These are phyloP conservation scores for Lepidium aucheri DNA, from an alignment of 345 rosid species.

Conservation along the genomic window DNA sequence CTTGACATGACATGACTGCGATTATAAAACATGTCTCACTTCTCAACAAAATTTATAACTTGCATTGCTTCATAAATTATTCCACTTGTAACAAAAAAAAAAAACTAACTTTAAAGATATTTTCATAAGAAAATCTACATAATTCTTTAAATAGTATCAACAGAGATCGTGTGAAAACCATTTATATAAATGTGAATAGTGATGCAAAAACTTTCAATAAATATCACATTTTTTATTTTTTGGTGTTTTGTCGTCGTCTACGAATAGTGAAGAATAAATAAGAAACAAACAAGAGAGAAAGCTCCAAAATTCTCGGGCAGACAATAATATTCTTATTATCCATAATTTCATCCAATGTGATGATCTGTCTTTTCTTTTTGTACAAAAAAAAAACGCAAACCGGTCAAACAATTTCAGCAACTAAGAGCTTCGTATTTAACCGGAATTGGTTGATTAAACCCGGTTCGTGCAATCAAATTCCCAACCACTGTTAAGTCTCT, in stretches of 20 bases:
- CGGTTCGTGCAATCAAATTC: slow-evolving; percentile 63
- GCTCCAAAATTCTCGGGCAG: slow-evolving; percentile 28
- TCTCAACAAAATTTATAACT: not conserved
- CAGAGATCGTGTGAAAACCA: slow-evolving; percentile 25
- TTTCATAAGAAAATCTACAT: not conserved
- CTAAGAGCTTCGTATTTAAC: slow-evolving; percentile 85
- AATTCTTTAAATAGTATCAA: slow-evolving; percentile 4
- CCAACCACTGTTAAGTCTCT: slow-evolving; percentile 78
- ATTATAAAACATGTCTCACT: not conserved
- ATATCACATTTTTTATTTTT: not conserved
- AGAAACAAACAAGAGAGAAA: slow-evolving; percentile 21
- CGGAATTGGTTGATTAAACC: slow-evolving; percentile 70
- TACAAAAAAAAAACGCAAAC: not conserved
- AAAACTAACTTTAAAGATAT: not conserved
- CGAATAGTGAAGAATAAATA: not conserved
- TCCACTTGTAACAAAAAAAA: slow-evolving; percentile 18
- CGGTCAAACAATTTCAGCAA: slow-evolving; percentile 39
- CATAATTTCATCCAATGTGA: slow-evolving; percentile 28
- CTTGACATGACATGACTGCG: not conserved
- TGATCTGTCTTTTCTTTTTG: slow-evolving; percentile 19
- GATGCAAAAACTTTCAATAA: not conserved
- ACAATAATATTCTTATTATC: slow-evolving; percentile 29
- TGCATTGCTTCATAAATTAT: slow-evolving; percentile 5
- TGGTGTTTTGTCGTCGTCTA: not conserved
- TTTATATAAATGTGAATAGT: not conserved